phyloP scores from a whole-genome alignment of 495 filamentous ascomycete species.

The Darksidea phi region DNA sequence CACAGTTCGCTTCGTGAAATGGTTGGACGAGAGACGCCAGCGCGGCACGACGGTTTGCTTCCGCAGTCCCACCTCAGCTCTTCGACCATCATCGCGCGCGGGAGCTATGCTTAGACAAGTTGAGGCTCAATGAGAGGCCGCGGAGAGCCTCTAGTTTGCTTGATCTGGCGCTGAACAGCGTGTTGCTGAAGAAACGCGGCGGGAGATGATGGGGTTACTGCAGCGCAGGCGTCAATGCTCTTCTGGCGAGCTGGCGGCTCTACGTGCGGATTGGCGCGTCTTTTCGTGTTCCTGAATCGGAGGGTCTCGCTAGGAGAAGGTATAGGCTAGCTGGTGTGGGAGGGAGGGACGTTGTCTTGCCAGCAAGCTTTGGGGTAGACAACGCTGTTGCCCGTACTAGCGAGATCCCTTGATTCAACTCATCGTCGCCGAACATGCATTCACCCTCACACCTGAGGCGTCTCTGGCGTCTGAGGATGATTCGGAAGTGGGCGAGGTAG shows the following conservation, averaged over 20 bases:
- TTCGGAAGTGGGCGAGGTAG: no score
- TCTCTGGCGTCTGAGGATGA: no score
- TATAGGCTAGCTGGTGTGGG: no score
- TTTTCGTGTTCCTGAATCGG: conserved; percentile 1
- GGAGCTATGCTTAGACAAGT: conserved; percentile 35
- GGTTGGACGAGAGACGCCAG: conserved; percentile 21
- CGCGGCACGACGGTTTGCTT: conserved; percentile 21
- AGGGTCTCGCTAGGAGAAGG: neutral
- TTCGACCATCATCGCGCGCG: conserved; percentile 32
- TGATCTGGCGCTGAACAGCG: conserved; percentile 20
- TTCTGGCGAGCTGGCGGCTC: conserved; percentile 7
- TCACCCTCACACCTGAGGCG: no score
- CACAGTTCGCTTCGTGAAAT: conserved; percentile 32
- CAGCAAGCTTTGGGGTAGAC: no score
- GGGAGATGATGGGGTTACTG: conserved; percentile 19
- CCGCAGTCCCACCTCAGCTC: conserved; percentile 30
- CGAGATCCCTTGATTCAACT: no score
- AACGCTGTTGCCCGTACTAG: no score
- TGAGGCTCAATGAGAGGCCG: conserved; percentile 35
- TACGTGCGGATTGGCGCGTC: conserved; percentile 7
- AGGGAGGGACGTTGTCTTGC: no score
- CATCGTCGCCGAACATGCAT: no score
- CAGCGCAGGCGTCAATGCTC: conserved; percentile 22
- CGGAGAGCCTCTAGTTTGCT: conserved; percentile 9
- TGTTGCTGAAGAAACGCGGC: conserved; percentile 31